Evolutionary conservation across 1,284 basidiomycete genomes (phyloP).

Genomic region (Marasmius fiardii): DNA sequence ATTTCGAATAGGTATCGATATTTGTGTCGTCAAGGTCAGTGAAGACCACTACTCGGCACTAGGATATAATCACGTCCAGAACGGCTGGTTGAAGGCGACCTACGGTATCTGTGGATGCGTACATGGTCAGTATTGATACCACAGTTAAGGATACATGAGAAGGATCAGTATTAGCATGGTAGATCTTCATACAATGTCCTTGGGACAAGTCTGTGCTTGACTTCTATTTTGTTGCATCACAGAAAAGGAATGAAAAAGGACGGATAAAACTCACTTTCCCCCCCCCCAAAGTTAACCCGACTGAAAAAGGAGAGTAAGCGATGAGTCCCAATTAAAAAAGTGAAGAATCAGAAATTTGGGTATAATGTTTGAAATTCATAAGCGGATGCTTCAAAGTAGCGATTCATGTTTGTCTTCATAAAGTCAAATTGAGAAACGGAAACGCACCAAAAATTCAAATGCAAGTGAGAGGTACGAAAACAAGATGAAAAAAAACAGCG

Average conservation of each 20-base stretch:
- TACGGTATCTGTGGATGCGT: background rate
- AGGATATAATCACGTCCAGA: slow-evolving; percentile 16
- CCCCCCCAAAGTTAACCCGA: slow-evolving; percentile 26
- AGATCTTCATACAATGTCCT: slow-evolving; percentile 66
- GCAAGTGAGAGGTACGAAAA: background rate
- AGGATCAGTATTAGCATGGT: slow-evolving; percentile 84
- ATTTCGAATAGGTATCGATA: slow-evolving; percentile 25
- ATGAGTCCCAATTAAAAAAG: slow-evolving; percentile 11
- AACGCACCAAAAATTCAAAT: slow-evolving; percentile 10
- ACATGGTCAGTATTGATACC: background rate
- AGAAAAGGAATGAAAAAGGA: slow-evolving; percentile 13
- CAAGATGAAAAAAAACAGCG: slow-evolving; percentile 14
- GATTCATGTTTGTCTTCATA: slow-evolving; percentile 75
- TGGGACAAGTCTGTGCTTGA: slow-evolving; percentile 82
- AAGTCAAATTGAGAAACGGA: slow-evolving; percentile 19
- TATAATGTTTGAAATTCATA: slow-evolving; percentile 71
- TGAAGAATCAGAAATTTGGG: slow-evolving; percentile 79
- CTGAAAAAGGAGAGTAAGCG: slow-evolving; percentile 13
- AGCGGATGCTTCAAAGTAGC: slow-evolving; percentile 77
- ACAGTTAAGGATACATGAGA: background rate
- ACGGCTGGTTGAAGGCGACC: background rate
- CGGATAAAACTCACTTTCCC: slow-evolving; percentile 27
- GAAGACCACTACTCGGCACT: slow-evolving; percentile 12
- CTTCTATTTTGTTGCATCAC: slow-evolving; percentile 71
- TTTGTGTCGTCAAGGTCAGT: slow-evolving; percentile 21